phyloP scores from a whole-genome alignment of 257 asterid genomes.

The Hygrophila difformis region DNA sequence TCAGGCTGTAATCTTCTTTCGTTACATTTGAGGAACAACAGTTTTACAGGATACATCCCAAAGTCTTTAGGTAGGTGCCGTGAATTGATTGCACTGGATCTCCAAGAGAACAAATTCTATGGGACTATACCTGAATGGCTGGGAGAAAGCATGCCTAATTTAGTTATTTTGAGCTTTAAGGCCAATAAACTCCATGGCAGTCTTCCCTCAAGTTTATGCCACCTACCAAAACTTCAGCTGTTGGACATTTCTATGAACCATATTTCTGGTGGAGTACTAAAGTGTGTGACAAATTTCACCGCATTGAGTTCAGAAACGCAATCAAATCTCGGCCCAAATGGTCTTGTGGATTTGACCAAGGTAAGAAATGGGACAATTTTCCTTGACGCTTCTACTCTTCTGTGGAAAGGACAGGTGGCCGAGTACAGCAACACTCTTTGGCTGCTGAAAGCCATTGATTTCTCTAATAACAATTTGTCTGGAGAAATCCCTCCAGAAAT shows the following conservation, averaged over 20 bases:
- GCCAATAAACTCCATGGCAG: slow-evolving; percentile 24
- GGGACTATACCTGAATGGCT: slow-evolving; percentile 29
- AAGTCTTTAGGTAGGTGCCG: slow-evolving; percentile 14
- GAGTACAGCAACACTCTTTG: slow-evolving; percentile 14
- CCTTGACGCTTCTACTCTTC: no score
- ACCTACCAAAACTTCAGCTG: slow-evolving; percentile 16
- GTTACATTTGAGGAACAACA: slow-evolving; percentile 21
- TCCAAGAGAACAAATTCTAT: slow-evolving; percentile 17
- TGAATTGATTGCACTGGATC: slow-evolving; percentile 12
- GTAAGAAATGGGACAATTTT: no score
- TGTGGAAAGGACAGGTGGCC: slow-evolving; percentile 24
- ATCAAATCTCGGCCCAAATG: no score
- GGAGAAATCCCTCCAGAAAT: slow-evolving; percentile 23
- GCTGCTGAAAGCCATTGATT: slow-evolving; percentile 20
- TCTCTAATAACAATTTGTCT: slow-evolving; percentile 20
- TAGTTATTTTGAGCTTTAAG: slow-evolving; percentile 22
- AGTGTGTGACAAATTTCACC: slow-evolving; percentile 21
- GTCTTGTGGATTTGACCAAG: no score
- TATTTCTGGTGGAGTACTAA: slow-evolving; percentile 21
- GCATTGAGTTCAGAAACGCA: slow-evolving; percentile 11
- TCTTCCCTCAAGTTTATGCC: slow-evolving; percentile 21
- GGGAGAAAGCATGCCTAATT: slow-evolving; percentile 4
- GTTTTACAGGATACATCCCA: slow-evolving; percentile 20
- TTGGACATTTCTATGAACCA: slow-evolving; percentile 23
- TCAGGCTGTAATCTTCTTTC: background rate